Evolutionary conservation across 305 asterid species (phyloP).

Genomic region (Ajuga reptans): DNA sequence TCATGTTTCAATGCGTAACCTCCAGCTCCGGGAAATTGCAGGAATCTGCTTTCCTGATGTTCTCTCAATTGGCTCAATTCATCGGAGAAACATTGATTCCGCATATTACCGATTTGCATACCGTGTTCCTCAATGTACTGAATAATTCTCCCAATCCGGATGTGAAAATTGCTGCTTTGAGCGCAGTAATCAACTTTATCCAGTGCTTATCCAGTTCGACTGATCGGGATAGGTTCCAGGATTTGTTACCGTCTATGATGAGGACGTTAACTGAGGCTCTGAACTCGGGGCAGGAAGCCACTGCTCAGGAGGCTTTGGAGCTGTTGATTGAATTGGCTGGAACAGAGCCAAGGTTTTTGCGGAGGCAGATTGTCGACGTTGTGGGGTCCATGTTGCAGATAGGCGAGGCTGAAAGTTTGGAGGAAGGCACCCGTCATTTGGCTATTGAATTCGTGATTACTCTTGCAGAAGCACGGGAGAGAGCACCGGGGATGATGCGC

Average conservation of each 20-base stretch:
- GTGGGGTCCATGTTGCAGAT: slow-evolving; percentile 89
- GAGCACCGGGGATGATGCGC: slow-evolving; percentile 97
- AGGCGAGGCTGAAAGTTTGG: slow-evolving; percentile 71
- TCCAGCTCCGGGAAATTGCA: slow-evolving; percentile 53
- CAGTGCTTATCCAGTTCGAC: slow-evolving; percentile 64
- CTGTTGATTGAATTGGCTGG: slow-evolving; percentile 83
- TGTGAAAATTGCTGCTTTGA: slow-evolving; percentile 72
- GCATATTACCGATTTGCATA: slow-evolving; percentile 65
- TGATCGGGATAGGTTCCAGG: slow-evolving; percentile 88
- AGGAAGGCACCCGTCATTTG: slow-evolving; percentile 83
- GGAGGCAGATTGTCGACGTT: slow-evolving; percentile 82
- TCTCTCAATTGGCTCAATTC: slow-evolving; percentile 68
- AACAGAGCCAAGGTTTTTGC: slow-evolving; percentile 75
- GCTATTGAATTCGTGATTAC: slow-evolving; percentile 86
- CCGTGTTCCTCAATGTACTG: slow-evolving; percentile 60
- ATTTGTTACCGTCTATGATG: slow-evolving; percentile 82
- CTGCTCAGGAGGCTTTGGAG: slow-evolving; percentile 90
- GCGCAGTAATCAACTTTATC: slow-evolving; percentile 79
- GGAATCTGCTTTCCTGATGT: slow-evolving; percentile 77
- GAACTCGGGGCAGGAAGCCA: slow-evolving; percentile 68
- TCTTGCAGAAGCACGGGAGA: slow-evolving; percentile 75
- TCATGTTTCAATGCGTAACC: slow-evolving; percentile 80
- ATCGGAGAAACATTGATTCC: slow-evolving; percentile 68
- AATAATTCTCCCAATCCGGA: slow-evolving; percentile 50
- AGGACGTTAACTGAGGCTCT: slow-evolving; percentile 77